Evolutionary conservation across 495 filamentous ascomycete species (phyloP), one percentile per base, ranked within the genome.

Genomic region (Cudoniella acicularis): DNA sequence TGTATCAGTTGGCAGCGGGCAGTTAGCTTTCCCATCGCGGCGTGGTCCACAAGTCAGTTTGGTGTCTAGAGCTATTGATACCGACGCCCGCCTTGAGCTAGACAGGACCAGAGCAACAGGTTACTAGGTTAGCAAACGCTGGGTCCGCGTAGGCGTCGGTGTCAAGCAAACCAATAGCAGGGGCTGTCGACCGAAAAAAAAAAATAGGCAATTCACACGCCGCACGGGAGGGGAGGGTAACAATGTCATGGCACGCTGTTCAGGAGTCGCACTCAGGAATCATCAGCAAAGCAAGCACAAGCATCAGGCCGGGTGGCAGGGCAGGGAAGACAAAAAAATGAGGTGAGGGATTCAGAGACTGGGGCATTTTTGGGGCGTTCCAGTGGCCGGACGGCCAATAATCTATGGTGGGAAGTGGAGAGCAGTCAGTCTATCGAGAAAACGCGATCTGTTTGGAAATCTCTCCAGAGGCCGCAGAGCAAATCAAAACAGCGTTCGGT

Each of bases 391-490:
- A 48, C 20, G 57, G 20, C 48, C 40, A 49, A 59, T 59, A 46
- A n/a, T 46, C 18, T 21, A 50, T 54, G 20, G 17, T 43, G 10
- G 18, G 52, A 2, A 18, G 51, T 61, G 58, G 58, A 50, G 43
- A 45, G 52, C 52, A 52, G 30, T 13, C 30, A 51, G 24, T 53
- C 40, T 54, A 49, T 25, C 49, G 49, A 22, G 56, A 56, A 56
- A 56, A 47, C 52, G 59, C 30, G 51, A 50, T 56, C 52, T 52
- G 59, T 56, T 56, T 56, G 42, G 24, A 55, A 13, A 6, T 36
- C 30, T 13, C 6, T 36, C 13, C 13, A 36, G 30, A 36, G 30
- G 30, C 6, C 30, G 4, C 30, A 36, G 6, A 36, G 30, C 6
- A 36, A 36, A 36, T 36, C 30, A 36, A 36, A 36, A 13, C 30